Conservation (phyloP, 1,284 basidiomycete species). For the Ganoderma multipileum region DNA sequence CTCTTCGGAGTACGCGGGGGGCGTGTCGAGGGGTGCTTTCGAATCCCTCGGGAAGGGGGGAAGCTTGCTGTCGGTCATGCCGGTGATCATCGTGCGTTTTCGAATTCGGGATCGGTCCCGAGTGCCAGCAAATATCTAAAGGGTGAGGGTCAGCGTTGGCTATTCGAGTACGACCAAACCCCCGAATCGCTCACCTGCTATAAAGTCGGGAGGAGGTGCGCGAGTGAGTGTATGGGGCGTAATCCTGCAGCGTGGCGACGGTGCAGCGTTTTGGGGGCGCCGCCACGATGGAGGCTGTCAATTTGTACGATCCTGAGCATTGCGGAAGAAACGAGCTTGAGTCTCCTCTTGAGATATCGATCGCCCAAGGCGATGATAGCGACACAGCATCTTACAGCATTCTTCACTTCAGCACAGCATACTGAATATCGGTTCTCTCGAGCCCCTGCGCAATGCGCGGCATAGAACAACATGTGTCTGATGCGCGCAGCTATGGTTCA, state of each 20-base stretch:
- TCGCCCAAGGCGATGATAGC: not conserved
- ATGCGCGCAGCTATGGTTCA: not conserved
- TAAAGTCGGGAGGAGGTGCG: not conserved
- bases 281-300: not conserved
- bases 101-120: not conserved
- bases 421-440: not conserved
- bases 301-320: conserved; percentile 1
- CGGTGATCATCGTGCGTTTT: conserved; percentile 6
- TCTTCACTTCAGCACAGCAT: not conserved
- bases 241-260: not conserved
- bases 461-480: not conserved
- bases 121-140: not conserved
- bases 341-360: not conserved
- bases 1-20: conserved; percentile 6
- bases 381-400: not conserved
- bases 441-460: not conserved
- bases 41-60: not conserved
- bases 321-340: not conserved
- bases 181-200: not conserved
- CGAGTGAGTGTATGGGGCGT: not conserved
- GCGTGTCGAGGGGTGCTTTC: conserved; percentile 1
- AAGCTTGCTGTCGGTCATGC: conserved; percentile 5
- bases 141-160: not conserved
- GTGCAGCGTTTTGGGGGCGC: not conserved
- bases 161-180: not conserved